These are phyloP conservation scores for Diutina mesorugosa DNA, from an alignment of 1,139 yeast genomes.

Conservation along the genomic window DNA sequence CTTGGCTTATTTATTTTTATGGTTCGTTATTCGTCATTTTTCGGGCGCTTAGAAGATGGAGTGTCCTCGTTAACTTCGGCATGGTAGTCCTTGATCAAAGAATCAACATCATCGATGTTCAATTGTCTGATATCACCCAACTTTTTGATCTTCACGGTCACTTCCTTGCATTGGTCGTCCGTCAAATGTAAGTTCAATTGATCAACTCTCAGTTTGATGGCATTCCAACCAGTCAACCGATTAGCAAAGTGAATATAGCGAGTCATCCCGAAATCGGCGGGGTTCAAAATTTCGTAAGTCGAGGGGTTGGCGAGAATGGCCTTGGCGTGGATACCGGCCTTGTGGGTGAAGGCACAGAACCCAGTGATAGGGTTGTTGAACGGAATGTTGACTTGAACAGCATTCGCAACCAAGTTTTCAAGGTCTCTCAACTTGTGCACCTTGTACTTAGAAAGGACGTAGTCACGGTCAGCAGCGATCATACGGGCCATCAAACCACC, in stretches of 20 bases:
- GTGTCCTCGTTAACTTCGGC: conserved; percentile 24
- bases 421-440: conserved; percentile 91
- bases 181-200: conserved; percentile 84
- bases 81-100: conserved; percentile 89
- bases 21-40: background rate
- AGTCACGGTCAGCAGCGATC: conserved; percentile 98
- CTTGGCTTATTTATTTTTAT: background rate
- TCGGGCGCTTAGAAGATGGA: background rate
- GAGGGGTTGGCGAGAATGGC: conserved; percentile 98
- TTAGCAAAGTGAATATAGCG: conserved; percentile 96
- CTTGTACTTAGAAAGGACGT: conserved; percentile 89
- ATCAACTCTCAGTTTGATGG: conserved; percentile 95
- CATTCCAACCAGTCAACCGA: conserved; percentile 98
- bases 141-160: conserved; percentile 82
- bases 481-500: conserved; percentile 98
- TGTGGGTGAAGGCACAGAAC: conserved; percentile 98
- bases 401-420: conserved; percentile 92
- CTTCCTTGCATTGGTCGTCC: conserved; percentile 91
- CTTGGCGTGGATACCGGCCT: conserved; percentile 99
- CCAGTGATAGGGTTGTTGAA: conserved; percentile 99
- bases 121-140: conserved; percentile 92
- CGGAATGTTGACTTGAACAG: conserved; percentile 93
- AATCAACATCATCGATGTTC: conserved; percentile 94
- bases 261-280: conserved; percentile 88
- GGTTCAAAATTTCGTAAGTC: conserved; percentile 91